These are phyloP conservation scores for Graphium sp. DNA, from an alignment of 2,329 filamentous ascomycete species.

Conservation along the genomic window DNA sequence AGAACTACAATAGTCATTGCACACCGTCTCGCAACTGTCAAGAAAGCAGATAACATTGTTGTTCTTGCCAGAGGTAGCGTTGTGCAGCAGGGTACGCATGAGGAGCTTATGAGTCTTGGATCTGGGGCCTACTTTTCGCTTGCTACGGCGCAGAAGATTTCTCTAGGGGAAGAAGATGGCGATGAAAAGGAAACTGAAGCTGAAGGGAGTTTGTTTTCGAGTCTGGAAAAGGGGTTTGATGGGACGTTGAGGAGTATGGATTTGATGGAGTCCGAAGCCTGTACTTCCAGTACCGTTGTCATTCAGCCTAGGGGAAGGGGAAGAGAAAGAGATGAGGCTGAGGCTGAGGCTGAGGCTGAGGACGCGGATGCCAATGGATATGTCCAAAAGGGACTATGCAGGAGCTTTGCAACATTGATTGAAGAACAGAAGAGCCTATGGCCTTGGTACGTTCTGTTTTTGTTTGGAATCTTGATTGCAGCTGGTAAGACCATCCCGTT, in stretches of 20 bases:
- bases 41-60: slow-evolving; percentile 44
- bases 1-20: slow-evolving; percentile 50
- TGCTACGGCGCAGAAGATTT: slow-evolving; percentile 15
- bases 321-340: slow-evolving; percentile 1
- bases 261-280: slow-evolving; percentile 3
- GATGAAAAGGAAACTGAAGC: neutral
- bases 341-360: neutral
- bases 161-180: slow-evolving; percentile 5
- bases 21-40: slow-evolving; percentile 37
- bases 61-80: slow-evolving; percentile 49
- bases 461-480: slow-evolving; percentile 4
- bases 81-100: slow-evolving; percentile 41
- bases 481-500: slow-evolving; percentile 5
- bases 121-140: slow-evolving; percentile 25
- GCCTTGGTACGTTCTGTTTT: slow-evolving; percentile 6
- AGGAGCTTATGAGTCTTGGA: slow-evolving; percentile 26
- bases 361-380: slow-evolving; percentile 20
- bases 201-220: slow-evolving; percentile 1
- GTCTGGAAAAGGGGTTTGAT: neutral
- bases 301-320: no score
- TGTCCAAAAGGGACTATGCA: slow-evolving; percentile 1
- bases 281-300: no score
- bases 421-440: slow-evolving; percentile 4
- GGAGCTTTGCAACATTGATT: slow-evolving; percentile 5
- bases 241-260: slow-evolving; percentile 3